A percentile compares a stretch with the other conserved stretches of the same genome.
Conservation (phyloP, 495 filamentous ascomycete species). For the Penicillium argentinense region DNA sequence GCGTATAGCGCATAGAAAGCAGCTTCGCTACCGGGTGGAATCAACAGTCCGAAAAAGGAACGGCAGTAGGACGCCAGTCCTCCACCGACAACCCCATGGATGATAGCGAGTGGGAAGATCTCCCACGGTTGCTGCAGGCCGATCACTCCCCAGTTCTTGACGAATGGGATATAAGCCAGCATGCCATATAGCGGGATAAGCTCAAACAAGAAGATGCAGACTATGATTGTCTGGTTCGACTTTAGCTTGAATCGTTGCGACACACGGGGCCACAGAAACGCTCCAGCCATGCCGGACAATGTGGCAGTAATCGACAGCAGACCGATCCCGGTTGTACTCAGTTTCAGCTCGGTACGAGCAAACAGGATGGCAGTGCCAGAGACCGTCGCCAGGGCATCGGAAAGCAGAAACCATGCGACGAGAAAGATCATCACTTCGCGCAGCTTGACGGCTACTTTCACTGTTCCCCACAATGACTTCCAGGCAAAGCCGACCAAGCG, state of each 20-base stretch:
- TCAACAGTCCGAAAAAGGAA: constrained; percentile 77
- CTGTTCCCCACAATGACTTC: constrained; percentile 73
- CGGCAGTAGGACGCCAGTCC: constrained; percentile 84
- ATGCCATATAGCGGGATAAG: constrained; percentile 85
- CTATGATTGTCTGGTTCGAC: constrained; percentile 78
- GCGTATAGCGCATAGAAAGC: constrained; percentile 93
- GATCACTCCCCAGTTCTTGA: constrained; percentile 68
- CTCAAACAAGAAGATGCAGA: constrained; percentile 80
- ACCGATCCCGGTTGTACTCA: constrained; percentile 73
- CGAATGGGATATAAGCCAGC: constrained; percentile 75
- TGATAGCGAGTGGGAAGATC: constrained; percentile 80
- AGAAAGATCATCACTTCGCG: constrained; percentile 82
- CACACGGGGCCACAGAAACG: constrained; percentile 78
- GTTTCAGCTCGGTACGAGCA: constrained; percentile 80
- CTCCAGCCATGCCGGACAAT: constrained; percentile 73
- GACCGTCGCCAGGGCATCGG: constrained; percentile 85
- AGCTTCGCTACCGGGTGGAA: constrained; percentile 87
- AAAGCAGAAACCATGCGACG: constrained; percentile 84
- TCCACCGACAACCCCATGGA: constrained; percentile 85
- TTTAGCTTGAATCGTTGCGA: constrained; percentile 59
- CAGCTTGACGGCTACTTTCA: constrained; percentile 70
- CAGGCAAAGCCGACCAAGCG: constrained; percentile 72
- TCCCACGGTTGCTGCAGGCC: constrained; percentile 88
- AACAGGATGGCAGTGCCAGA: constrained; percentile 91
- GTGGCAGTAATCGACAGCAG: constrained; percentile 84